Base-by-base conservation (phyloP, 768 basidiomycete species). In the Leccinum subtestaceum region DNA sequence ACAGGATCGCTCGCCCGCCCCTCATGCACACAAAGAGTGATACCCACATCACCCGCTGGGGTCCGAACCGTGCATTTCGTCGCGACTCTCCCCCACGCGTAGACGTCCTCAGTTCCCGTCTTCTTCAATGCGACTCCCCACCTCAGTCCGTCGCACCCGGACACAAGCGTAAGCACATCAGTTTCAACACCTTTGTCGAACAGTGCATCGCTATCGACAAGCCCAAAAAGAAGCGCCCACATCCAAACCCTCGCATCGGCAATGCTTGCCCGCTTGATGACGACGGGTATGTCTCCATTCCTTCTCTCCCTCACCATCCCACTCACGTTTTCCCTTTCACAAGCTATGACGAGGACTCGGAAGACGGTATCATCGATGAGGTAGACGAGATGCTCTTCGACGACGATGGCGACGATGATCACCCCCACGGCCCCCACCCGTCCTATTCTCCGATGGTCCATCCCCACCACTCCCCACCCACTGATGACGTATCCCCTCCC, bases 101-200 rank as follows among this genome's bases (percentile, higher is more conserved):
- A 67, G 7, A 25, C 61, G 12, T 11, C 43, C 43, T 43, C 64
- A 67, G 13, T 21, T 58, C 63, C 0, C 52, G 46, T 23, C 25
- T 67, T 0, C 63, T 70, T 3, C 64, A 62, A 15, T 50, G 57
- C 46, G 72, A 72, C 2, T 60, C 65, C 12, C 63, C 60, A 9
- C 61, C 58, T 17, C n/a, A 56, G 4, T 47, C 69, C 55, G 53
- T 64, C 8, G 15, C 48, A 45, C 60, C 56, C 54, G 61, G 58
- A 27, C 75, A 68, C 59, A 87, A 86, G 79, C 91, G 88, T 77
- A 88, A 88, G 63, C 96, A 97, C 72, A 98, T 98, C 77, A 89
- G 83, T 65, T 98, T 98, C 82, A 98, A 98, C 74, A 96, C 95
- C 1, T 97, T 95, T 70, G 96, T 99, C 40, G 91, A 97, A 72